Evolutionary conservation across 1,284 basidiomycete genomes (phyloP).

Genomic region (Puccinia coronata): DNA sequence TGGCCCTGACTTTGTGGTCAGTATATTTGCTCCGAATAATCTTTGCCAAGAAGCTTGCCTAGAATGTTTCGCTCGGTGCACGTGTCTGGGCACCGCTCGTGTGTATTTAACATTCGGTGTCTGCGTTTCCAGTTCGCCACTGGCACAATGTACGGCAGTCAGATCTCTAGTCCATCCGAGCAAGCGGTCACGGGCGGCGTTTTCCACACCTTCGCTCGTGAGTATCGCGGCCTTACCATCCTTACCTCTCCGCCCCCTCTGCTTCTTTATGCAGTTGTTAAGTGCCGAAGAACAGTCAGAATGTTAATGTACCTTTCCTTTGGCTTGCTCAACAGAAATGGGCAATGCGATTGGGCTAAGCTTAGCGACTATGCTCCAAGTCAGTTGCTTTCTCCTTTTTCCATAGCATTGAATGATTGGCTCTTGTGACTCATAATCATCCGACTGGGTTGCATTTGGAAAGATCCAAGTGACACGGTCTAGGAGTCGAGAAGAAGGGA

Average conservation of each 20-base stretch:
- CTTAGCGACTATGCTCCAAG: constrained; percentile 42
- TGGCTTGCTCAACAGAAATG: constrained; percentile 26
- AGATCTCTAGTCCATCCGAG: constrained; percentile 21
- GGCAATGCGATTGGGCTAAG: constrained; percentile 41
- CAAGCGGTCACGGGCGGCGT: constrained; percentile 39
- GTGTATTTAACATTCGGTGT: no score
- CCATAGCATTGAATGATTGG: not conserved
- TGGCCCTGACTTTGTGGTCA: constrained; percentile 45
- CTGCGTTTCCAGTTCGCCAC: constrained; percentile 41
- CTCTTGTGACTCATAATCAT: not conserved
- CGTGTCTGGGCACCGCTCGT: no score
- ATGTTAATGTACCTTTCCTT: not conserved
- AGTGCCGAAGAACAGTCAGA: not conserved
- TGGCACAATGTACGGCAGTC: constrained; percentile 38
- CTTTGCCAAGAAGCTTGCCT: no score
- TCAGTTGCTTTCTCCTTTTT: not conserved
- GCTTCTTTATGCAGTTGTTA: not conserved
- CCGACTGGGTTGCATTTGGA: not conserved
- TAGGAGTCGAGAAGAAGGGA: constrained; percentile 13
- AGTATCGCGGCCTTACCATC: not conserved
- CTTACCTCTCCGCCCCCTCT: not conserved
- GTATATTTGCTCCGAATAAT: constrained; percentile 7
- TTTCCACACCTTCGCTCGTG: constrained; percentile 38
- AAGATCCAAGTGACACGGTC: constrained; percentile 32
- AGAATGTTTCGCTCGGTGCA: no score